Evolutionary conservation across 352 stramenopile species (phyloP).

Genomic region (Globisporangium iwayamae): DNA sequence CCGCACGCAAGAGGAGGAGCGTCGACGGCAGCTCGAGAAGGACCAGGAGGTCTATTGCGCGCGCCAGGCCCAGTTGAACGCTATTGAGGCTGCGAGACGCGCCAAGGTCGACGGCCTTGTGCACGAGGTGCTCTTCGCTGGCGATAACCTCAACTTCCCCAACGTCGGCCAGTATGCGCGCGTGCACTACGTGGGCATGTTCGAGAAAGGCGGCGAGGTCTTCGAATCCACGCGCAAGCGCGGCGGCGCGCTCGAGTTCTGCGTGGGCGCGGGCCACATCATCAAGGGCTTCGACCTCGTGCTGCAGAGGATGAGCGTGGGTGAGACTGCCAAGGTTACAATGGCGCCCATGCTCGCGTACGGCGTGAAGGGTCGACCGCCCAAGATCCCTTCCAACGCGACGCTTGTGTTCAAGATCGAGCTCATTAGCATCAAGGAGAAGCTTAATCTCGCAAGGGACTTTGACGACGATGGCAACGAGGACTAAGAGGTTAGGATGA

Average conservation of each 20-base stretch:
- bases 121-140: conserved; percentile 52
- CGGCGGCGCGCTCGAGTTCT: conserved; percentile 65
- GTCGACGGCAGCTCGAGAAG: conserved; percentile 35
- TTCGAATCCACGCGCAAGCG: conserved; percentile 69
- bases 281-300: conserved; percentile 71
- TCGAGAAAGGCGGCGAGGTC: conserved; percentile 40
- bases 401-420: conserved; percentile 80
- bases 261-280: conserved; percentile 60
- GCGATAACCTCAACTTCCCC: conserved; percentile 56
- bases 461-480: conserved; percentile 7
- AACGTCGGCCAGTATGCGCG: conserved; percentile 58
- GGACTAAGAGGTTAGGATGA: not conserved
- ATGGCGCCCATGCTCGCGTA: conserved; percentile 67
- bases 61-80: conserved; percentile 41
- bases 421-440: conserved; percentile 79
- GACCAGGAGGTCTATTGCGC: conserved; percentile 38
- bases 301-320: conserved; percentile 71
- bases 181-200: conserved; percentile 66
- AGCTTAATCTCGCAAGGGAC: conserved; percentile 34
- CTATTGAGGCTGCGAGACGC: conserved; percentile 35
- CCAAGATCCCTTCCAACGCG: conserved; percentile 63
- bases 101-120: conserved; percentile 39
- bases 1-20: conserved; percentile 43
- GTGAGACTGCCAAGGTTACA: conserved; percentile 63
- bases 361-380: conserved; percentile 60